These are phyloP conservation scores for Cladorrhinum sp. DNA, from an alignment of 2,329 filamentous ascomycete genomes.

Conservation along the genomic window DNA sequence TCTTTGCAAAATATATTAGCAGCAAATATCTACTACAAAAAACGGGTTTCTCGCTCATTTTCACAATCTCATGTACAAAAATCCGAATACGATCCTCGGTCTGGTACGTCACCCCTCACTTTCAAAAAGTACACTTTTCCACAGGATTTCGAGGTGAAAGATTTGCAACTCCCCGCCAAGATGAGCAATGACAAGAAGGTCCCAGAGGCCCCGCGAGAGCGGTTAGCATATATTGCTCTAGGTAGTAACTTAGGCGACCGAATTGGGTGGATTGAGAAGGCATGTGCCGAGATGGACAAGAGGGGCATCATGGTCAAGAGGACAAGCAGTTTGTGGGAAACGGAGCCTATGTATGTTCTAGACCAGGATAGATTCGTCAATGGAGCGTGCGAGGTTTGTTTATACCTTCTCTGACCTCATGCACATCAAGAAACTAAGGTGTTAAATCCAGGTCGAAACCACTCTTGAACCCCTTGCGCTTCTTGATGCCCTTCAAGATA, in stretches of 20 bases:
- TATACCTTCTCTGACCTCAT: conserved; percentile 6
- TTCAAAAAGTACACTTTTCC: conserved; percentile 28
- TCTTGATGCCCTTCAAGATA: conserved; percentile 75
- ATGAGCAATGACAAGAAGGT: conserved; percentile 12
- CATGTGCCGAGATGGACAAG: conserved; percentile 73
- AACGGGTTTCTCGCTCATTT: conserved; percentile 15
- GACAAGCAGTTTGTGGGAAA: conserved; percentile 92
- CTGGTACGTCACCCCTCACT: background rate
- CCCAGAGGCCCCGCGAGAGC: conserved; percentile 30
- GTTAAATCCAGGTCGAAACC: conserved; percentile 68
- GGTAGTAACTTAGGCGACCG: conserved; percentile 92
- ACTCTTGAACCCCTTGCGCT: conserved; percentile 70
- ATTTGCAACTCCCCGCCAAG: conserved; percentile 18
- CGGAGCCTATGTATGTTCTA: conserved; percentile 91
- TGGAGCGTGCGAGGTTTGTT: conserved; percentile 80
- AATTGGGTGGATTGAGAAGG: conserved; percentile 78
- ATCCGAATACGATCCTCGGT: conserved; percentile 2
- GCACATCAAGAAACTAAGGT: conserved; percentile 7
- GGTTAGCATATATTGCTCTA: conserved; percentile 75
- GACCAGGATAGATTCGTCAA: conserved; percentile 90
- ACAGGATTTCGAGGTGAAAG: conserved; percentile 8
- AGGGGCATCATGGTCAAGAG: conserved; percentile 69
- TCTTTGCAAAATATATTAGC: conserved; percentile 6
- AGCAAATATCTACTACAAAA: conserved; percentile 9
- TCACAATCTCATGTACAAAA: conserved; percentile 13